A percentile compares a stretch with the other conserved stretches of the same genome.
phyloP scores from a whole-genome alignment of 108 stramenopile species.

The Chaetoceros tenuissimus region DNA sequence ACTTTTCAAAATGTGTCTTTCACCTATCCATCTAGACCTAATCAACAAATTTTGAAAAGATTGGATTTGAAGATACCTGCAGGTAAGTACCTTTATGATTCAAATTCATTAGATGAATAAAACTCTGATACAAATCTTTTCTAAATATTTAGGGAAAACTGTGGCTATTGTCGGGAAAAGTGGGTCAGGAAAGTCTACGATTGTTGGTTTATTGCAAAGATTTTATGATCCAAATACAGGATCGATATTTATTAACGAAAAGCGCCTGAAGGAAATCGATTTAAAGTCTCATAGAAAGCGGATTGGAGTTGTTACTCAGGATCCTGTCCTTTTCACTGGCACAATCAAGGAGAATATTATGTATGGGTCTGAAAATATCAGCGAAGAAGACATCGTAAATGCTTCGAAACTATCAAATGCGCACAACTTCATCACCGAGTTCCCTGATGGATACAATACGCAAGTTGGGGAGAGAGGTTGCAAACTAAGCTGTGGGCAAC shows the following conservation, averaged over 20 bases:
- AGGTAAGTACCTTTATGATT: too few relatives aligned
- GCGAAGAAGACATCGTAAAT: slow-evolving; percentile 57
- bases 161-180: slow-evolving; percentile 88
- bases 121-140: too few relatives aligned
- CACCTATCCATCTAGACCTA: slow-evolving; percentile 86
- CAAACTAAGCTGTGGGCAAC: slow-evolving; percentile 82
- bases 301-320: slow-evolving; percentile 94
- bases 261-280: slow-evolving; percentile 63
- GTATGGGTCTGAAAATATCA: slow-evolving; percentile 58
- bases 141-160: too few relatives aligned
- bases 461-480: slow-evolving; percentile 83
- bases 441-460: slow-evolving; percentile 86
- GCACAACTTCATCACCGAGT: slow-evolving; percentile 61
- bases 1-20: slow-evolving; percentile 59
- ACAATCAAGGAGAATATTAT: slow-evolving; percentile 87
- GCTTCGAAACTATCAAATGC: slow-evolving; percentile 92
- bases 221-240: slow-evolving; percentile 90
- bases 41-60: slow-evolving; percentile 50
- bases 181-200: slow-evolving; percentile 83
- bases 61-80: slow-evolving; percentile 59
- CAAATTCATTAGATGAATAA: too few relatives aligned
- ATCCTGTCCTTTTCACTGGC: slow-evolving; percentile 83
- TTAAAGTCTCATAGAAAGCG: slow-evolving; percentile 52
- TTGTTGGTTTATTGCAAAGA: slow-evolving; percentile 83
- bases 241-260: slow-evolving; percentile 65